Evolutionary conservation across 306 rosid species (phyloP), one percentile per base, ranked within the genome.

Genomic region (Quercus gilva): DNA sequence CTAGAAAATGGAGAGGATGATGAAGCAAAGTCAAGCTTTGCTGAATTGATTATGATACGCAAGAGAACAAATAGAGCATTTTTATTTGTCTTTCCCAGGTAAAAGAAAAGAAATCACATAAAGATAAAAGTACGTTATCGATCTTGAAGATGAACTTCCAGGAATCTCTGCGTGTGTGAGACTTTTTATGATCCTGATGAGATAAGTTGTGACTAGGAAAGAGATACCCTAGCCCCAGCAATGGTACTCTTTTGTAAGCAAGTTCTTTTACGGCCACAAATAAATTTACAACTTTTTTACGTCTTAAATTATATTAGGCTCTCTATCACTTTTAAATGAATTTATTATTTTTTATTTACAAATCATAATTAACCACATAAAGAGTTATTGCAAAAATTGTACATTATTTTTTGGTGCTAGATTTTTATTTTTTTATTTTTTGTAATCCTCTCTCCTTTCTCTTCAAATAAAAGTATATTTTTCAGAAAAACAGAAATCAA

Each of bases 21-120:
- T 4, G 81, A 76, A 53, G 28, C 28, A 21, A 79, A 79, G 82
- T 86, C 81, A 84, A 84, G 65, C 21, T 76, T 79, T 60, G 73
- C 76, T 45, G 49, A 80, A 73, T 63, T 23, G 2, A 43, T 18
- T 28, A 18, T 49, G 31, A 60, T 43, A 45, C 55, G 2, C 17
- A 10, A 51, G 55, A 60, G 63, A 53, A 35, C 61, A 23, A 56
- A 64, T 52, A 4, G 11, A 33, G 2, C 6, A 5, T 33, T 33
- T 41, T 8, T 41, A 7, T 37, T 1, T 7, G 35, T 76, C 61
- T 65, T 51, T 76, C 68, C 60, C 65, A 60, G 13, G 63, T 58
- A 69, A 53, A 51, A 33, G 76, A 60, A 67, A 21, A 49, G 68
- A 60, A 59, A 21, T 69, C 72, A 60, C 5, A 74, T 57, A 65